Evolutionary conservation across 1,139 yeast genomes (phyloP), one percentile per base, ranked within the genome.

Genomic region (Yamadazyma atlantica): DNA sequence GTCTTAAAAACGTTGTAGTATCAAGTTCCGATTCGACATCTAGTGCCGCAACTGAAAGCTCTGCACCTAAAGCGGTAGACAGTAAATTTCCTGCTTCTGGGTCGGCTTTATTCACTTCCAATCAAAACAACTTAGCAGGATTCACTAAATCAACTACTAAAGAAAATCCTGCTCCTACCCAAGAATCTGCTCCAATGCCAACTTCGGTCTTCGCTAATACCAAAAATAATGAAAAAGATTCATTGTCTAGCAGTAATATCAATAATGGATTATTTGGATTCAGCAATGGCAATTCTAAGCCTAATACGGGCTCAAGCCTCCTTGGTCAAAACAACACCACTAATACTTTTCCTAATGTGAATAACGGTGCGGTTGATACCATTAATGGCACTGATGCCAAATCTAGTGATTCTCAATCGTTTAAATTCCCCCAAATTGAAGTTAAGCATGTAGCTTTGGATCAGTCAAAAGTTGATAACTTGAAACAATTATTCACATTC

Each of bases 401-500:
- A 9, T 16, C 30, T 28, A 11, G 6, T 28, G 17, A 6, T 12
- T 14, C 29, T 14, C 6, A 23, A 8, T 11, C 12, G 3, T 40
- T 41, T 31, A 28, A 28, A 17, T 41, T 41, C 24, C 44, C 44
- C 7, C 13, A 28, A n/a, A 26, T 41, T 4, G 28, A 19, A 11
- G 30, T 39, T 12, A 25, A 36, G 22, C 32, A 37, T 7, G 63
- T 53, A 15, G 37, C 31, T 1, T 48, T 66, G 33, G 60, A 67
- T 39, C 41, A 44, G 13, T 42, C 43, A 3, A 57, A 60, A 46
- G 69, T 67, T 14, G 55, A 55, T 21, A 45, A 50, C 28, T 63
- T 50, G 42, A 63, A 62, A 40, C 36, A 49, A 11, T 40, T 55
- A 34, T 66, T 62, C 43, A 49, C 54, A 22, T 66, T 66, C 43